Conservation (phyloP, 2,329 filamentous ascomycete genomes). For the Exophiala mesophila region DNA sequence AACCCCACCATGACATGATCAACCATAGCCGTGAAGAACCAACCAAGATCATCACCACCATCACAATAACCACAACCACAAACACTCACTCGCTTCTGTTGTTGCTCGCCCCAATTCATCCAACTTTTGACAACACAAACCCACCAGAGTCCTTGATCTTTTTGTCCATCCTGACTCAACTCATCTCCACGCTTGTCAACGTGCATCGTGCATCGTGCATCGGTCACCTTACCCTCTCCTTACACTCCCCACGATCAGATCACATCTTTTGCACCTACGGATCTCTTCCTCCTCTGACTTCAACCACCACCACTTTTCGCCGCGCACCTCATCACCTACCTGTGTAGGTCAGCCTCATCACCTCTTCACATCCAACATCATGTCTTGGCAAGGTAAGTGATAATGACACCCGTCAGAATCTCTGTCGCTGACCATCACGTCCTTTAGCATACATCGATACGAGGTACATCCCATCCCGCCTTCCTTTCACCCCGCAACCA, state of each 20-base stretch:
- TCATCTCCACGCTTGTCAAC: not conserved
- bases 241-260: not conserved
- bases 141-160: not conserved
- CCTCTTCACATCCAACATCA: conserved; percentile 12
- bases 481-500: not conserved
- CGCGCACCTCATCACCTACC: not conserved
- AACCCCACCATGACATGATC: not conserved
- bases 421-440: conserved; percentile 2
- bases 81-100: not conserved
- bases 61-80: not conserved
- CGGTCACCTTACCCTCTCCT: not conserved
- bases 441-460: conserved; percentile 25
- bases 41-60: not conserved
- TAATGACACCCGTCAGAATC: not conserved
- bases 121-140: not conserved
- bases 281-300: conserved; percentile 1
- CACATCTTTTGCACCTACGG: not conserved
- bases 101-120: not conserved
- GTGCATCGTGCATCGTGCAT: not conserved
- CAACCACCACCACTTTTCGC: not conserved
- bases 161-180: not conserved
- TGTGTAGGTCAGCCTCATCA: not conserved
- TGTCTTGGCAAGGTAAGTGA: conserved; percentile 27
- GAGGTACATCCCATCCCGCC: conserved; percentile 13
- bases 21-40: no score